These are phyloP conservation scores for Tricladium varicosporioides DNA, from an alignment of 2,329 filamentous ascomycete species.

Conservation along the genomic window DNA sequence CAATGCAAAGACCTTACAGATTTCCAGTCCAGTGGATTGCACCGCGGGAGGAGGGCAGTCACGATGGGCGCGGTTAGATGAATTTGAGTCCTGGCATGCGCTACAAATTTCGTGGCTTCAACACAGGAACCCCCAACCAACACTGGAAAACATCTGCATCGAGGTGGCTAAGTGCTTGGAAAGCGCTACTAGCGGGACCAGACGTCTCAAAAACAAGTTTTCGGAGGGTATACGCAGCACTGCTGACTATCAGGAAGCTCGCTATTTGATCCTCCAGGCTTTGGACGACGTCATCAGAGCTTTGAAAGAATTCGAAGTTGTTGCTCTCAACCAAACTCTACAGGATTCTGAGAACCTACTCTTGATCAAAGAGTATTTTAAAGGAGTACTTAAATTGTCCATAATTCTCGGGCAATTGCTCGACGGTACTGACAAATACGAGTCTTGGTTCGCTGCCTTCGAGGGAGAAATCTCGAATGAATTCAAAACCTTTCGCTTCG, in stretches of 20 bases:
- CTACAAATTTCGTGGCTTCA: too few species aligned
- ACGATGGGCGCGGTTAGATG: too few species aligned
- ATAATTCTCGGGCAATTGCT: background rate
- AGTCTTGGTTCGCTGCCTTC: background rate
- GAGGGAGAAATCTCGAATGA: background rate
- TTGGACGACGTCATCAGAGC: background rate
- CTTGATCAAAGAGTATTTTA: background rate
- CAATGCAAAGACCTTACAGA: too few species aligned
- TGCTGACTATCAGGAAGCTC: background rate
- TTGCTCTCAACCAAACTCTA: background rate
- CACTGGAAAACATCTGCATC: too few species aligned
- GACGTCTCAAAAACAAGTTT: background rate
- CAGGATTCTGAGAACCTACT: background rate
- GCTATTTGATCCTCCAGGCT: background rate
- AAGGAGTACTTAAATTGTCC: background rate
- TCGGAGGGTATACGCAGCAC: background rate
- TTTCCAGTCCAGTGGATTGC: too few species aligned
- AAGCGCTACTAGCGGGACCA: background rate
- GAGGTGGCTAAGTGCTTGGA: background rate
- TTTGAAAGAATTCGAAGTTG: background rate
- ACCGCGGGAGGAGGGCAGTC: too few species aligned
- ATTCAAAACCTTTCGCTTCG: slow-evolving; percentile 1
- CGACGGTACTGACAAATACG: background rate
- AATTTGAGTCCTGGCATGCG: too few species aligned
- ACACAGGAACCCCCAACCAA: too few species aligned